Conservation (phyloP, 805 yeast genomes). For the Cyberlindnera xishuangbannaensis region DNA sequence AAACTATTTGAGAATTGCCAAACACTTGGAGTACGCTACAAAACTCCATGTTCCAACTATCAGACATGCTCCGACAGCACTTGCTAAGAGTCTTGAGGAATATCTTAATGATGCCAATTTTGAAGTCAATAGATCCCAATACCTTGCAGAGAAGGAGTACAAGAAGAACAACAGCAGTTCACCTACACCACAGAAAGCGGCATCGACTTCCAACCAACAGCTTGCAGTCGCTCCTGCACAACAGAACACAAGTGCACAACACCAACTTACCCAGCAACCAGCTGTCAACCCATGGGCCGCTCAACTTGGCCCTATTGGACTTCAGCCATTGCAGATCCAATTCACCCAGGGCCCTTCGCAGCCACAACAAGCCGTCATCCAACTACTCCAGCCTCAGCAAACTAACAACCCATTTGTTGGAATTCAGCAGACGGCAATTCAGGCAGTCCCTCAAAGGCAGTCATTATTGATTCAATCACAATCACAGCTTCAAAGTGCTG, state of each 20-base stretch:
- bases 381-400: conserved; percentile 12
- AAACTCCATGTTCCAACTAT: conserved; percentile 92
- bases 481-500: conserved; percentile 33
- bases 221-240: no score
- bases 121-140: conserved; percentile 73
- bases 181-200: conserved; percentile 1
- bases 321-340: conserved; percentile 15
- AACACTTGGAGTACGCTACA: conserved; percentile 79
- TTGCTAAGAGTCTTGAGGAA: conserved; percentile 81
- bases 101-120: conserved; percentile 83
- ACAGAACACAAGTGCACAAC: no score
- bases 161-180: conserved; percentile 21
- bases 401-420: conserved; percentile 20
- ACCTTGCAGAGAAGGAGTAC: conserved; percentile 57
- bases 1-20: conserved; percentile 81
- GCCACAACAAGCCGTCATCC: conserved; percentile 1
- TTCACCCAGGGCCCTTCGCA: conserved; percentile 13
- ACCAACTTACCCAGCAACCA: conserved; percentile 8
- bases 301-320: conserved; percentile 10
- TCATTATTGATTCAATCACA: no score
- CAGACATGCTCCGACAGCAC: conserved; percentile 94
- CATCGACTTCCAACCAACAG: conserved; percentile 2
- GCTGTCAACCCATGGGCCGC: conserved; percentile 16
- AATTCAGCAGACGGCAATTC: conserved; percentile 15
- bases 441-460: no score